Evolutionary conservation across 2,329 filamentous ascomycete species (phyloP), one percentile per base, ranked within the genome.

Genomic region (Beauveria sp.): DNA sequence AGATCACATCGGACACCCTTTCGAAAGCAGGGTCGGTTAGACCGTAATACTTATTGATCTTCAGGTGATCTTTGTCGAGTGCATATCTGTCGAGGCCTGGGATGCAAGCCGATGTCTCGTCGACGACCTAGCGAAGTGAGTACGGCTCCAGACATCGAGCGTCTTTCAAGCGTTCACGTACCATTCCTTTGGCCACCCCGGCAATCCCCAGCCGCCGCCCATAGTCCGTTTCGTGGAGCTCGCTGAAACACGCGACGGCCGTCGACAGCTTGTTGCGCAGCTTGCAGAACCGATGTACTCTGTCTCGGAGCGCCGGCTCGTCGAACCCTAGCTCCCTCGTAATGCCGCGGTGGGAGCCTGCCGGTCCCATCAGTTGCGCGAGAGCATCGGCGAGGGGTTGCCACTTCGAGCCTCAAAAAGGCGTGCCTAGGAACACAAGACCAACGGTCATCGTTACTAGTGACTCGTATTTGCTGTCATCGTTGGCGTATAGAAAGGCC

Each of bases 271-370:
- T 48, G 22, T 48, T 24, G 55, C 20, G 42, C 14, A 48, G 10
- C 20, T 12, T 16, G 57, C 64, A 65, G 43, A 68, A 66, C 3
- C 62, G 38, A 42, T 66, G 66, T 12, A 67, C 24, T 40, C 57
- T 64, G 51, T 68, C 67, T 45, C 26, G 22, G 7, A 68, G 63
- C 34, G 12, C 22, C 6, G 50, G 55, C n/a, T 60, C 42, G 40
- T 68, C 63, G 31, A 63, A 65, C 1, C 20, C 57, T 5, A 68
- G 62, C 18, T 65, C 61, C 45, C 56, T 55, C 3, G 62, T 40
- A 26, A 68, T 62, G 7, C 65, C 66, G 24, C 59, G 43, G 53
- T 67, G 65, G 5, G 66, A 65, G 42, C 65, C 63, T 8, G 57
- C 63, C 6, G 42, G 58, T 12, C 26, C 42, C 64, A 64, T 62